These are phyloP conservation scores for Neofusicoccum sp. DNA, from an alignment of 2,329 filamentous ascomycete genomes.

Conservation along the genomic window DNA sequence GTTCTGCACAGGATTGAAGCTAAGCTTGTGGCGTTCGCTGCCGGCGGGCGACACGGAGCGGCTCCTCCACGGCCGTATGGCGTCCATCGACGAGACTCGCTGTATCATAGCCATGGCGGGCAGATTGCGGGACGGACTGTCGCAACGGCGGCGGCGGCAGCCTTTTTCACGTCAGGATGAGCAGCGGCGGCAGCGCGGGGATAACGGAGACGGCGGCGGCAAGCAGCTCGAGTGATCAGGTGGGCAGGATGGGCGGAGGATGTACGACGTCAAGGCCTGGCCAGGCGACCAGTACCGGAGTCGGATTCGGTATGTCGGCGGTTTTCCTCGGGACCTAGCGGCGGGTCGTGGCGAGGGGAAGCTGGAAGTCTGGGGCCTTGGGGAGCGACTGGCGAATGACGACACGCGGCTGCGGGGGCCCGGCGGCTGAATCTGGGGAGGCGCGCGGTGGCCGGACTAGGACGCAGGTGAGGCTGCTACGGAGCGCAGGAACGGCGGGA, in stretches of 20 bases:
- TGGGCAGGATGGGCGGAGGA: not conserved
- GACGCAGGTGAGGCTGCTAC: not conserved
- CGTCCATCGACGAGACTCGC: conserved; percentile 40
- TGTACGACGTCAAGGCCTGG: not conserved
- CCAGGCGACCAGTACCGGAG: not conserved
- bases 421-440: not conserved
- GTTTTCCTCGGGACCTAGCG: not conserved
- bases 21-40: conserved; percentile 45
- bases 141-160: not conserved
- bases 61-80: conserved; percentile 40
- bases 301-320: not conserved
- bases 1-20: conserved; percentile 45
- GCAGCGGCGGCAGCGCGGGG: not conserved
- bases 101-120: conserved; percentile 39
- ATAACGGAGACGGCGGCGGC: not conserved
- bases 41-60: conserved; percentile 27
- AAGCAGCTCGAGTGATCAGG: not conserved
- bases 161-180: not conserved
- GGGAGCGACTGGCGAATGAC: conserved; percentile 2
- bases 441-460: not conserved
- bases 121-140: not conserved
- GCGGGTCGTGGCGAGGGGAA: not conserved
- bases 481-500: not conserved
- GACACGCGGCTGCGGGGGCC: not conserved
- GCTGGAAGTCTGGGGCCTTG: not conserved